Evolutionary conservation across 1,284 basidiomycete species (phyloP), one percentile per base, ranked within the genome.

Genomic region (Naganishia albida): DNA sequence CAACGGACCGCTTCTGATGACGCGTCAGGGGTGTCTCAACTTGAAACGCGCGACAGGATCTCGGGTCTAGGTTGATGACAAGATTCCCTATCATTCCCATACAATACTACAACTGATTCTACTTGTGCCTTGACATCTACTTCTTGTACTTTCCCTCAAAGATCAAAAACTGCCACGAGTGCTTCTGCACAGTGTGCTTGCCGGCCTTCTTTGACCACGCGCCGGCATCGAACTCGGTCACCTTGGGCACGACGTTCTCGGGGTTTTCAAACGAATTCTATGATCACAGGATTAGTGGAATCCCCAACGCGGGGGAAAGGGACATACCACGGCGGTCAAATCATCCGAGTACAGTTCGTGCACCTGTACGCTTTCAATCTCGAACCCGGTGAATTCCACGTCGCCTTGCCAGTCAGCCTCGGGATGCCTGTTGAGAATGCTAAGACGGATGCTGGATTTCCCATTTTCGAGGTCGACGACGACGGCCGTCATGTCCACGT

Each of bases 151-250:
- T 62, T 4, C 71, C 72, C 20, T 72, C 68, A 39, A 74, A 68
- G 26, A 74, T 70, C 55, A 75, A 68, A 69, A 77, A 74, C 43
- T 67, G 43, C 76, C 76, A 77, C 30, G 76, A 77, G 60, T 77
- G 75, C 67, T 74, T 73, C 59, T 65, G 52, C 7, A 76, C 71
- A 8, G 59, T 66, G 30, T 66, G 66, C 44, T 63, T 62, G 10
- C 67, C 65, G 8, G 49, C 52, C 53, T 64, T 48, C 13, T 62
- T 65, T 7, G 39, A 20, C 74, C 72, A 74, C 26, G 72, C 73
- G 23, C 59, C 62, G 2, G 54, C 70, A 4, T 52, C 30, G 10
- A 68, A 34, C 34, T 68, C 62, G 3, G 67, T 66, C 4, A 70
- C 63, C 3, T 39, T 66, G 1, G 75, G 76, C 3, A 68, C 53